Conservation (phyloP, 306 rosid genomes). For the Cercis canadensis region DNA sequence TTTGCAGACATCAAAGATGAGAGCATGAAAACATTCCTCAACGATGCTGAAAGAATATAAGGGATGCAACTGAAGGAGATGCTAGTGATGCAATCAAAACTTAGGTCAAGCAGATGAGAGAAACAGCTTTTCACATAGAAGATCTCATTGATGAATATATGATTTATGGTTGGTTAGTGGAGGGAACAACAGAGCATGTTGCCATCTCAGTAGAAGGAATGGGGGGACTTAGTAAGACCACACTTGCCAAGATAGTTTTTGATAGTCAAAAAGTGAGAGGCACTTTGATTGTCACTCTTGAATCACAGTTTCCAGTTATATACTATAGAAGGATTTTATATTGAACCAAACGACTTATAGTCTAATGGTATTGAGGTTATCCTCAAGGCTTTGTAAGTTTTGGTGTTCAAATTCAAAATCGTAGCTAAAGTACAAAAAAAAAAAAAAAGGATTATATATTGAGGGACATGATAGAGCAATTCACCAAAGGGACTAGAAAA, state of each 20-base stretch:
- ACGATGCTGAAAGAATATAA: not conserved
- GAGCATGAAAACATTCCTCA: not conserved
- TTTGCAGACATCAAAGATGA: not conserved
- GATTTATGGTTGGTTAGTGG: not conserved
- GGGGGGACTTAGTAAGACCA: conserved; percentile 27
- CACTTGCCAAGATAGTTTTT: not conserved
- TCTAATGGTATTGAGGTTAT: too few species aligned
- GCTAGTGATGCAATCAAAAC: not conserved
- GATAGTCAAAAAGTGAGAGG: not conserved
- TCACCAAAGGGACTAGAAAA: not conserved
- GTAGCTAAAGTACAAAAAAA: too few species aligned
- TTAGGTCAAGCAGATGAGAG: not conserved
- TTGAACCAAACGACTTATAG: too few species aligned
- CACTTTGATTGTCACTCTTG: not conserved
- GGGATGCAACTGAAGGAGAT: not conserved
- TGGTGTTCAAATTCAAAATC: too few species aligned
- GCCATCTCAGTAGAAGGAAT: conserved; percentile 21
- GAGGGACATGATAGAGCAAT: not conserved
- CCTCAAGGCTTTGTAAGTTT: too few species aligned
- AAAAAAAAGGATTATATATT: too few species aligned
- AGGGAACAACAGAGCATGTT: not conserved
- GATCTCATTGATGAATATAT: not conserved
- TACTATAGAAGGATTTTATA: not conserved
- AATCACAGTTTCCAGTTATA: not conserved
- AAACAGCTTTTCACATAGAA: not conserved